phyloP scores from a whole-genome alignment of 73 alveolate genomes.

The Paramecium sonneborni region DNA sequence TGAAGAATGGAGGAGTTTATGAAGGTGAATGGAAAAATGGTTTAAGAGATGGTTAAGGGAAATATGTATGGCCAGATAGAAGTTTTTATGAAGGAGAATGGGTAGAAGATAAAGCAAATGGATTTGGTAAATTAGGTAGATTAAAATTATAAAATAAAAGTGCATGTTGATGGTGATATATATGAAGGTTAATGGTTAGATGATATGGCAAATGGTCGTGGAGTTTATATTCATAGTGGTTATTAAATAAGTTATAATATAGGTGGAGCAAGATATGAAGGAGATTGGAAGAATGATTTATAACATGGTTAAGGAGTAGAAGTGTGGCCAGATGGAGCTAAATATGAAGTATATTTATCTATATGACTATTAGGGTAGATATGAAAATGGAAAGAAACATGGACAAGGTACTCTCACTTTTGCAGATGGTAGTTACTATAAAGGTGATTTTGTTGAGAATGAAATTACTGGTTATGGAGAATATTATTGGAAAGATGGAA shows the following conservation, averaged over 20 bases:
- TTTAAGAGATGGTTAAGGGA: conserved; percentile 64
- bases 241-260: neutral
- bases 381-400: conserved; percentile 71
- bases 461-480: conserved; percentile 68
- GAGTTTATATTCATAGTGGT: conserved; percentile 69
- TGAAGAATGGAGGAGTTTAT: conserved; percentile 65
- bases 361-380: conserved; percentile 41
- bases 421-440: conserved; percentile 34
- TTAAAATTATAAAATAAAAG: conserved; percentile 63
- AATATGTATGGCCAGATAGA: conserved; percentile 63
- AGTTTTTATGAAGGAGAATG: conserved; percentile 59
- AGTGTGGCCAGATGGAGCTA: conserved; percentile 82
- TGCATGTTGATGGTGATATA: conserved; percentile 83
- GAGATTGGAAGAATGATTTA: conserved; percentile 81
- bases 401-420: conserved; percentile 70
- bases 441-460: conserved; percentile 51
- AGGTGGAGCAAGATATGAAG: conserved; percentile 84
- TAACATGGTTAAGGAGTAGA: conserved; percentile 89
- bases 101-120: conserved; percentile 69
- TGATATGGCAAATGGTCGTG: conserved; percentile 82
- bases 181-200: conserved; percentile 89
- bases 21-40: conserved; percentile 84
- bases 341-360: conserved; percentile 63
- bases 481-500: conserved; percentile 66
- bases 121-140: conserved; percentile 57